Evolutionary conservation across 352 stramenopile genomes (phyloP), one percentile per base, ranked within the genome.

Genomic region (Phytophthora nicotianae): DNA sequence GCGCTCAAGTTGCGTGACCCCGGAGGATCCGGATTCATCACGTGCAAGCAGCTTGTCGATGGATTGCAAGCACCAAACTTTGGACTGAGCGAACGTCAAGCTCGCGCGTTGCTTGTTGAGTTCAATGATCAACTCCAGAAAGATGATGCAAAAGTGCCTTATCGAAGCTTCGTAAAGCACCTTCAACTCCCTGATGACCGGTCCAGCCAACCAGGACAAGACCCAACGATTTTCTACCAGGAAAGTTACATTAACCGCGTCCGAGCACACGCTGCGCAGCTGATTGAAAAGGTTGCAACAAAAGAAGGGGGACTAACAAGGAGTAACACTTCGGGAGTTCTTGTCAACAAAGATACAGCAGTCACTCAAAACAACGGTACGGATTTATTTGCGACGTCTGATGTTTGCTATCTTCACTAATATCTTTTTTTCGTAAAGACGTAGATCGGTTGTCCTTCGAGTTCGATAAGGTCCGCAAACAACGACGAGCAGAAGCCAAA

Each of bases 201-300:
- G 21, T 38, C 20, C 9, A 50, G 54, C 14, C 49, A 64, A 32
- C 19, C 41, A 8, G 24, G 57, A 46, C 57, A 62, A 51, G 63
- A 86, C 35, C 74, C 82, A 23, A 61, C 72, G 16, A 62, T 85
- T 26, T 73, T 73, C 11, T 68, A 77, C 17, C 77, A 85, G 19
- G 68, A 86, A n/a, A 75, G 55, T 19, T 89, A 85, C 42, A 33
- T 84, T 9, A 71, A 75, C 27, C 75, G 72, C 29, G 75, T 86
- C 29, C 71, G 70, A 29, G 38, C 71, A 19, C 74, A 86, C 37
- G 71, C 74, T 7, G 66, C 68, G 32, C 60, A 70, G 20, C 43
- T 81, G 10, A 56, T 73, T 9, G 56, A 75, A 27, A 65, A 74
- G 38, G 47, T 73, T 35, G 46, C 56, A 50, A 29, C 42, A 0